Evolutionary conservation across 805 yeast species (phyloP).

Genomic region (Isabelozyma heimii): DNA sequence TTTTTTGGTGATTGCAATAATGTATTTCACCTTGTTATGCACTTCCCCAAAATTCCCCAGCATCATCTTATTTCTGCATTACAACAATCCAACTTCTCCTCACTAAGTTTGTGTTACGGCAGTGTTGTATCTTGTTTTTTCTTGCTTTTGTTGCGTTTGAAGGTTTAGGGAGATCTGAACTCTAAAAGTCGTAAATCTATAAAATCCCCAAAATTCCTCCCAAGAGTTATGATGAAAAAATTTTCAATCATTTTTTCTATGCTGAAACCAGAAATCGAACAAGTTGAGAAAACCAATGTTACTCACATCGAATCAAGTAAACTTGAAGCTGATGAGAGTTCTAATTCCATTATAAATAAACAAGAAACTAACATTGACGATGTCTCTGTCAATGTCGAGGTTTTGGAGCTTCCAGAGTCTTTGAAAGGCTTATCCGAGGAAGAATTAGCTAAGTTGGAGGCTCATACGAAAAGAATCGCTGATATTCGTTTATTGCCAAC

Average conservation of each 20-base stretch:
- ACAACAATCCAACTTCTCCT: not conserved
- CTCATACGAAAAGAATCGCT: slow-evolving; percentile 43
- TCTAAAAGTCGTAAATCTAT: not conserved
- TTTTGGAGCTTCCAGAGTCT: slow-evolving; percentile 24
- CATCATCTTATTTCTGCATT: not conserved
- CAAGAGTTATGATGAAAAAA: too few relatives aligned
- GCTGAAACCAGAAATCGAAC: not conserved
- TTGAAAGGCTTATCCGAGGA: slow-evolving; percentile 30
- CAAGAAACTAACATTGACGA: not conserved
- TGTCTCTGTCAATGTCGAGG: not conserved
- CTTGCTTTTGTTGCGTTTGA: not conserved
- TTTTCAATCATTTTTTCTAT: not conserved
- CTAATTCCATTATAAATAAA: not conserved
- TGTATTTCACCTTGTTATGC: not conserved
- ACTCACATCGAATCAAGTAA: not conserved
- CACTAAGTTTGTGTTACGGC: not conserved
- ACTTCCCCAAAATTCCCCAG: not conserved
- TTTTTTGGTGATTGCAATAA: too few relatives aligned
- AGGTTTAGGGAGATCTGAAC: too few relatives aligned
- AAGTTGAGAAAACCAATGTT: not conserved
- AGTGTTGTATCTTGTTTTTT: not conserved
- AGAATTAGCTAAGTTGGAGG: slow-evolving; percentile 44
- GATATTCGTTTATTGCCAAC: slow-evolving; percentile 51
- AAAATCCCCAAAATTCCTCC: not conserved
- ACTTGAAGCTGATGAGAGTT: not conserved